These are phyloP conservation scores for Tetradesmus lagerheimii DNA, from an alignment of 139 green algal species.

Conservation along the genomic window DNA sequence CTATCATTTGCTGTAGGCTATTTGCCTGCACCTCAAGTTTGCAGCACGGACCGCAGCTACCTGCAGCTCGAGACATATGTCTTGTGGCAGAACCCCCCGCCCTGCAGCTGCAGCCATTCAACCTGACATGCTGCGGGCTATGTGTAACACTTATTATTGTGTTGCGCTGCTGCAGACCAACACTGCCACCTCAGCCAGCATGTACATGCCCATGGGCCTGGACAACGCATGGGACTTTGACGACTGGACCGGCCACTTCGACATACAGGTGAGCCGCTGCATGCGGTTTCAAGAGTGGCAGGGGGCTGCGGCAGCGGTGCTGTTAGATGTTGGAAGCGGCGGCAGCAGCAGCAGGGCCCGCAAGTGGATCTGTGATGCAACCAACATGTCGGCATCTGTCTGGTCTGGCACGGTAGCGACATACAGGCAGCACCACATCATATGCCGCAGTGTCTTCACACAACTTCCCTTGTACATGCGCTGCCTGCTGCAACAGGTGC, in stretches of 20 bases:
- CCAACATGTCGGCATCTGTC: too few species aligned
- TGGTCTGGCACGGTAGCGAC: too few species aligned
- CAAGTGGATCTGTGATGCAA: too few species aligned
- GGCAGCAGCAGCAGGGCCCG: neutral
- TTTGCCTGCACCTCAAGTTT: too few species aligned
- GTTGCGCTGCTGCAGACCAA: slow-evolving; percentile 72
- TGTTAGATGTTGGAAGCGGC: neutral
- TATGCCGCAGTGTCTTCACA: neutral
- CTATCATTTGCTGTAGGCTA: too few species aligned
- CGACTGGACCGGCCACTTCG: slow-evolving; percentile 68
- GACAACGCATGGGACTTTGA: slow-evolving; percentile 84
- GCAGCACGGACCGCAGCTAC: too few species aligned
- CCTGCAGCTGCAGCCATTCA: too few species aligned
- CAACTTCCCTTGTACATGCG: neutral
- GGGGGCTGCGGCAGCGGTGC: too few species aligned
- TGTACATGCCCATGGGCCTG: slow-evolving; percentile 78
- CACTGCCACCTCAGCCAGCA: slow-evolving; percentile 74
- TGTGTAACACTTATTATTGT: too few species aligned
- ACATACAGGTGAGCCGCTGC: slow-evolving; percentile 48
- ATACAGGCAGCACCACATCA: neutral
- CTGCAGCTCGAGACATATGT: too few species aligned
- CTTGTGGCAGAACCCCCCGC: too few species aligned
- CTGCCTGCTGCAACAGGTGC: slow-evolving; percentile 12
- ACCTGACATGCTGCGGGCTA: too few species aligned
- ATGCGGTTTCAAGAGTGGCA: neutral